Evolutionary conservation across 257 asterid species (phyloP), one percentile per base, ranked within the genome.

Genomic region (Penstemon barbatus): DNA sequence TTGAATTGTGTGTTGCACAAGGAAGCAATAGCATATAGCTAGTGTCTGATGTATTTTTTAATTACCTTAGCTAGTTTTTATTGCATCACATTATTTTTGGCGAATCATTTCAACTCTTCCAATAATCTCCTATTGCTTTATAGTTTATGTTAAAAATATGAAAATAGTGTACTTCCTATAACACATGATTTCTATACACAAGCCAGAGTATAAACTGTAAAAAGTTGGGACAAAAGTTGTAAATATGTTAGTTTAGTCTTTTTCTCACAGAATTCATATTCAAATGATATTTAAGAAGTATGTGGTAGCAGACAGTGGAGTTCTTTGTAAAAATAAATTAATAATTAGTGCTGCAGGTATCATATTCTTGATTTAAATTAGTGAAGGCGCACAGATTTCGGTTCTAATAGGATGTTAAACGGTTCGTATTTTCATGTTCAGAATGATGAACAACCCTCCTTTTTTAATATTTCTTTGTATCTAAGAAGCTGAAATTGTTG

Each of bases 31-130:
- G 19, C 60, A 63, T 63, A 10, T 55, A 15, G 37, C 33, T 25
- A n/a, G 5, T 43, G 49, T 43, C 57, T 15, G 25, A 18, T 73
- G 41, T 49, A 25, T 45, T 45, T 36, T 48, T 25, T 25, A 25
- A 56, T 45, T 9, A 50, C 44, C 61, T 46, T 48, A 19, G 50
- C 59, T 56, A 12, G 51, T 51, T 49, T 25, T 4, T 37, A 37
- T 59, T 69, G 49, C 4, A 57, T 50, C 9, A 5, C 18, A 53
- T 42, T 57, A 59, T 40, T 25, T 65, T 56, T 33, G 43, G 5
- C 51, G 25, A 50, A 57, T 65, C 60, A 18, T 40, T 15, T 66
- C 50, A 61, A 8, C n/a, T 42, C 40, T 58, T 64, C 50, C 63
- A 65, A 61, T 72, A 44, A 13, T 37, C 15, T 57, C 13, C 41